Base-by-base conservation (phyloP, 2,329 filamentous ascomycete genomes). In the Aspergillus ochraceoroseus region DNA sequence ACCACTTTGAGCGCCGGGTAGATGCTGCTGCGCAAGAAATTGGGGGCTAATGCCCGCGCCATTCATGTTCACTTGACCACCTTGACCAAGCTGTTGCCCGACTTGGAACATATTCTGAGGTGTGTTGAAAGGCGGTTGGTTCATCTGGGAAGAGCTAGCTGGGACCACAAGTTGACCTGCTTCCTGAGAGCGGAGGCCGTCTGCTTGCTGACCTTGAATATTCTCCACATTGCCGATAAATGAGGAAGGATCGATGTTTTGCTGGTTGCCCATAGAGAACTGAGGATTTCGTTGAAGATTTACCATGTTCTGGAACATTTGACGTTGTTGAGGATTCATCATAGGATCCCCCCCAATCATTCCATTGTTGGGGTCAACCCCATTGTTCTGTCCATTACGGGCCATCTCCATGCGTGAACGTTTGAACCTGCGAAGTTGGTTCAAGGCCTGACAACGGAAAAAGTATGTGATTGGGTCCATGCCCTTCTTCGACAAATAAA, bases 141-240 rank as follows among this genome's bases (percentile, higher is more conserved):
- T 61, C 49, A 70, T 73, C 45, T 70, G 68, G 37, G 75, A 75
- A 52, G 74, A 77, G 58, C 76, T 82, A 5, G 77, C 79, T 7
- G 79, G 79, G 3, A 82, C 79, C n/a, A 81, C 78, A 28, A 75
- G 65, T 47, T 79, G 75, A 6, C 79, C 79, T 33, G 74, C 74
- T 58, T 80, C 75, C 52, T 79, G 75, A 11, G 73, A 73, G 37
- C 77, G 75, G 49, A 80, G 60, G n/a, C 76, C 77, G 48, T 79
- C 77, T 27, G 73, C 73, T 59, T 82, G 79, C 51, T 80, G 77
- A 18, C 73, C 74, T 41, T 77, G 68, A 26, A 80, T 71, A 29
- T 77, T 74, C 40, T 75, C 73, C 48, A 80, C 60, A 41, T 65
- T 70, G 18, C 64, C 66, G 20, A 70, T 59, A 44, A 70, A 66